These are phyloP conservation scores for Salix dunnii DNA, from an alignment of 345 rosid genomes.

Conservation along the genomic window DNA sequence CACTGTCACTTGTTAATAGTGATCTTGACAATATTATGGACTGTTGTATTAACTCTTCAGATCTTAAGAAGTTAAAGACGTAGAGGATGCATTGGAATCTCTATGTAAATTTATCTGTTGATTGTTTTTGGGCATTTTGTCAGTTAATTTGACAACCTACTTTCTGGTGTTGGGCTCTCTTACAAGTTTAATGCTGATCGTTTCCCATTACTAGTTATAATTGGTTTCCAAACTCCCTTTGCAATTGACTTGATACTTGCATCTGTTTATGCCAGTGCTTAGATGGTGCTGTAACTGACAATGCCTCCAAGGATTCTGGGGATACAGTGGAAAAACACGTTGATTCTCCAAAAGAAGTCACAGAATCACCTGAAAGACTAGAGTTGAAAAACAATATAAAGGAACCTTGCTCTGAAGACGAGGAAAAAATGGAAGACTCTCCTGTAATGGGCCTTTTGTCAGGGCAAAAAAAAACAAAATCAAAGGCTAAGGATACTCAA, in stretches of 20 bases:
- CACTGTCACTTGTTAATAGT: neutral
- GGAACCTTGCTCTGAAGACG: conserved; percentile 45
- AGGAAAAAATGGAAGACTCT: conserved; percentile 65
- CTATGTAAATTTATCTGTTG: neutral
- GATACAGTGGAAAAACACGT: conserved; percentile 33
- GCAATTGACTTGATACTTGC: neutral
- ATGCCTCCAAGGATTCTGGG: conserved; percentile 44
- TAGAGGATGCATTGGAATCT: neutral
- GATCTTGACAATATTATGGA: neutral
- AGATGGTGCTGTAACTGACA: conserved; percentile 38
- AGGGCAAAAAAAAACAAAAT: conserved; percentile 32
- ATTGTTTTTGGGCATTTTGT: neutral
- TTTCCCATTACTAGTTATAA: neutral
- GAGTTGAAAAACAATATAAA: conserved; percentile 37
- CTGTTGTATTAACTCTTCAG: neutral
- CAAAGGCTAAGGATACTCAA: conserved; percentile 33
- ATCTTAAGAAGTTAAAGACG: neutral
- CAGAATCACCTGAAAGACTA: conserved; percentile 37
- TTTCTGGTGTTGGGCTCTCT: neutral
- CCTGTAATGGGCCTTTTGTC: conserved; percentile 69
- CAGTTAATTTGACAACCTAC: neutral
- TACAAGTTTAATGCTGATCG: conserved; percentile 1
- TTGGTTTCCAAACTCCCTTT: neutral
- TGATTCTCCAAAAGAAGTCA: conserved; percentile 28
- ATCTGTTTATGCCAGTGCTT: conserved; percentile 40